Base-by-base conservation (phyloP, 83 land plant species). In the Picea abies region DNA sequence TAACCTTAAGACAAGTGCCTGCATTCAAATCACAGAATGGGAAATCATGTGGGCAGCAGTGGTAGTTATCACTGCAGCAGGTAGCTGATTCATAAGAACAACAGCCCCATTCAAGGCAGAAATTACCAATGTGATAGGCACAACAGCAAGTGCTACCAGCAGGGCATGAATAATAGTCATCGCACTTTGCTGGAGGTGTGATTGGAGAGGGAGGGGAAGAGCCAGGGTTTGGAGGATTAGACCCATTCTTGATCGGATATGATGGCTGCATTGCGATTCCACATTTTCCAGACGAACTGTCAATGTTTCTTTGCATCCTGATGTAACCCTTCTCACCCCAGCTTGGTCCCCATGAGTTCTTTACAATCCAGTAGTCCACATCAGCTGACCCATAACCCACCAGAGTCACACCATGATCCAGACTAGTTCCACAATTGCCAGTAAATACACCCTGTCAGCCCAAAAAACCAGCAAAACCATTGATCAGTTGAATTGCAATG, bases 31-130 rank as follows among this genome's bases (percentile, higher is more conserved):
- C 80, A 82, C 97, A 94, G 41, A 94, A 83, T 17, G 97, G 95
- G 65, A 82, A 91, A 22, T 93, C 92, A 0, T 66, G 84, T 0
- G 97, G 97, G 88, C 93, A 94, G 93, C 93, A 93, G 80, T 90
- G 90, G 80, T 82, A 84, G 73, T 93, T 90, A 71, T 94, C 96
- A 26, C 87, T 87, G 65, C 96, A 94, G 90, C 96, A 94, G 11
- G 90, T 90, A 23, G 95, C 93, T 2, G 85, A 80, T 66, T 91
- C 90, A 67, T 86, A 84, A 56, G 93, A 90, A 79, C 93, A 94
- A 87, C 96, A 91, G 10, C 96, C 97, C 97, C 97, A 94, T 12
- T 69, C 83, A n/a, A 88, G 89, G 87, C 93, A 94, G 81, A 58
- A 79, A 29, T 76, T 70, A 20, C 88, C 86, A 15, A 71, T 84